A percentile compares a stretch with the other conserved stretches of the same genome.
phyloP scores from a whole-genome alignment of 202 grass and related monocot genomes.

The Dendrocalamus latiflorus region DNA sequence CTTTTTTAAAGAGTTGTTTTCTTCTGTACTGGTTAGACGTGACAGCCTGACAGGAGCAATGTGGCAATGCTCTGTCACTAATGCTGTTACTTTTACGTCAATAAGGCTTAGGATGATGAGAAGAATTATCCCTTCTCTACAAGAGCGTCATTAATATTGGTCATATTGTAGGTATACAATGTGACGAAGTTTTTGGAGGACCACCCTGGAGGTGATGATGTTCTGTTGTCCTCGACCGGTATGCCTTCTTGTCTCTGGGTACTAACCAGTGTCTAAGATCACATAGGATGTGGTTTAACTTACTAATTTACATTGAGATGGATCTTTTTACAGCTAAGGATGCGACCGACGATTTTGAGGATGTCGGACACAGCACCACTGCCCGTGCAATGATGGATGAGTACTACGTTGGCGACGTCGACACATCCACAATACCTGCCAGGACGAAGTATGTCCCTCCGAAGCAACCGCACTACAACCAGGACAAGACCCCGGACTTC shows the following conservation, averaged over 20 bases:
- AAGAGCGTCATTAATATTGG: background rate
- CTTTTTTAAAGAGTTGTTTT: background rate
- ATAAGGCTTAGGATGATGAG: background rate
- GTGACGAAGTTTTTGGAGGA: slow-evolving; percentile 80
- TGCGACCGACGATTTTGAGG: slow-evolving; percentile 76
- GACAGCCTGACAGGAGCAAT: background rate
- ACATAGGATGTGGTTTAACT: background rate
- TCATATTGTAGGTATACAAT: slow-evolving; percentile 56
- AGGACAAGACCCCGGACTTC: slow-evolving; percentile 61
- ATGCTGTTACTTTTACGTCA: background rate
- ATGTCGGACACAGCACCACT: slow-evolving; percentile 69
- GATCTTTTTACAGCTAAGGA: slow-evolving; percentile 52
- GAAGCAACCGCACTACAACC: slow-evolving; percentile 75
- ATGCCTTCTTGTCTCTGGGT: slow-evolving; percentile 7
- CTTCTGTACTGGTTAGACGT: background rate
- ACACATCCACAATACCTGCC: slow-evolving; percentile 49
- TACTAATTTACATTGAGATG: background rate
- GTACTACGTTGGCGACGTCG: too few relatives aligned
- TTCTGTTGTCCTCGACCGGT: slow-evolving; percentile 77
- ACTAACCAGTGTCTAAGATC: background rate
- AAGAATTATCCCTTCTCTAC: background rate
- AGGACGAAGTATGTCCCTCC: slow-evolving; percentile 59
- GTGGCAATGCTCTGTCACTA: background rate
- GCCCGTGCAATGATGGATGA: slow-evolving; percentile 84
- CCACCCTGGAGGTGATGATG: slow-evolving; percentile 82